Base-by-base conservation (phyloP, 768 basidiomycete genomes). In the Kwoniella dendrophila region DNA sequence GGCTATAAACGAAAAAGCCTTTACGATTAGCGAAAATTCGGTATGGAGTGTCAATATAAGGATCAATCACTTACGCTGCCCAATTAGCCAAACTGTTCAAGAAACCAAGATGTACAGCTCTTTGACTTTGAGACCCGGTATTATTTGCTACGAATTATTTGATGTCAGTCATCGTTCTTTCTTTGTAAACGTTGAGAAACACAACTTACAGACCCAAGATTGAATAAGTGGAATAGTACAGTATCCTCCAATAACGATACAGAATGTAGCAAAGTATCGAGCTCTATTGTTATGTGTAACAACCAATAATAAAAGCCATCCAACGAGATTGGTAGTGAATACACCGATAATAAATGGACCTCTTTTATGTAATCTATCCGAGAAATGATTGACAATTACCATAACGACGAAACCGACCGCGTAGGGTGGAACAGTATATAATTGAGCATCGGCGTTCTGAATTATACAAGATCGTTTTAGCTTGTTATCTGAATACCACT, bases 391-490 rank as follows among this genome's bases (percentile, higher is more conserved):
- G 3, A 59, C n/a, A 20, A 65, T 22, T n/a, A 68, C 30, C 60
- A 64, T 68, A 18, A 40, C 29, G 8, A 55, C 27, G 16, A 66
- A 66, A 36, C 52, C 66, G 14, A 55, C 47, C n/a, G 63, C 50
- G 61, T 70, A 70, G 33, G 65, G 63, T 38, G 63, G 66, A 22
- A 67, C 66, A 34, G 71, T 73, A 56, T 69, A 57, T 7, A 72
- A 51, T 36, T 72, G 65, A 18, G 71, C 64, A n/a, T 59, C 47
- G 45, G 67, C 60, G 27, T 57, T 69, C 33, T 30, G 30, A 36
- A 16, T 36, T 55, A 41, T 64, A 3, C 70, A 66, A 24, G 66
- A 55, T 3, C 59, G n/a, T n/a, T n/a, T n/a, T n/a, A n/a, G n/a
- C n/a, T n/a, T n/a, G n/a, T n/a, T n/a, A n/a, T n/a, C n/a, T n/a